Base-by-base conservation (phyloP, 768 basidiomycete species). In the Tricholoma furcatifolium region DNA sequence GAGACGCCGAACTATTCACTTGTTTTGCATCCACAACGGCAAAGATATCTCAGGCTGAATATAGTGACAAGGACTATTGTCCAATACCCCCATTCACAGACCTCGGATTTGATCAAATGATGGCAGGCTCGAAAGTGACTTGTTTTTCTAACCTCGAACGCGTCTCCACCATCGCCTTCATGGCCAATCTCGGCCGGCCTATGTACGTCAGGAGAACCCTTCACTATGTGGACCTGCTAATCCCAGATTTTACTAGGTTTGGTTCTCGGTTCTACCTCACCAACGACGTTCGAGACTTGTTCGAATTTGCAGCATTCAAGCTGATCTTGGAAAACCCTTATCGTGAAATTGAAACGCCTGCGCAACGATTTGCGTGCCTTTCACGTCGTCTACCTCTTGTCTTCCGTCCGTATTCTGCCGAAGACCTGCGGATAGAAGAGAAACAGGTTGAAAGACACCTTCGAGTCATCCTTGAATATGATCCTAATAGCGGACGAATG, bases 401-500 rank as follows among this genome's bases (percentile, higher is more conserved):
- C 36, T 71, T 70, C 60, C n/a, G n/a, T n/a, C n/a, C n/a, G n/a
- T 54, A 62, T 18, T 58, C 64, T 18, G 60, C 45, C 9, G 41
- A 48, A 2, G 36, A 52, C 35, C 53, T 48, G 24, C 51, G 31
- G 15, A 47, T 42, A 41, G 64, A 68, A 50, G 55, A 53, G 53
- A 53, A 7, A 41, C 67, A 69, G 53, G 68, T 72, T 5, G 64
- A 66, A 49, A 45, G 57, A 1, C 70, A 70, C 53, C 62, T 70
- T 66, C 65, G 70, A 12, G 51, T 72, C 20, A 64, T 60, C 52
- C 52, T 66, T 17, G 58, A 59, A 17, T 58, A 64, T 21, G 56
- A 47, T 34, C 30, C 45, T 27, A 51, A 47, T 6, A 51, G 59
- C 35, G 50, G 62, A 39, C 51, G 30, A 27, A 53, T 64, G 51